Base-by-base conservation (phyloP, 2,329 filamentous ascomycete species). In the Neonectria coccinea region DNA sequence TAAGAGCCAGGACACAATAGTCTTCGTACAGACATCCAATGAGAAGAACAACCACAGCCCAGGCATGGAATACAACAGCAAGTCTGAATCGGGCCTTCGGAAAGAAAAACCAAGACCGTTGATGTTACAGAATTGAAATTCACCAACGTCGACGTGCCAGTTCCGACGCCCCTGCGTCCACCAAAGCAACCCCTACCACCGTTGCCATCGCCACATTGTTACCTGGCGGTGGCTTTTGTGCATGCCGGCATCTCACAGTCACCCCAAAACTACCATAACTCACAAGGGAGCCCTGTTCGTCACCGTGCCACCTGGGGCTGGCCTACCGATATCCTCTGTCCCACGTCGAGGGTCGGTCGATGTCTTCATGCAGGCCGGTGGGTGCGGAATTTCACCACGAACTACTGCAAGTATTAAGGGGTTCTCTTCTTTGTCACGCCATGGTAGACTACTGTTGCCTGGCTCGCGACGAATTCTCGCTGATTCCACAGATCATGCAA, bases 201-300 rank as follows among this genome's bases (percentile, higher is more conserved):
- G 39, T 33, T 47, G 16, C 48, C 39, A 50, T 59, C 48, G 48
- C 56, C 48, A 27, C 56, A 31, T 42, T 45, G 52, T 51, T 22
- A 10, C 29, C 36, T 6, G 39, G 31, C 36, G 36, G 56, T 45
- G 39, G 39, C n/a, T 42, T 42, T 42, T 20, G 9, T 42, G n/a
- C 39, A 18, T 42, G n/a, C 8, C 4, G 39, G n/a, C 8, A 42
- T 20, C 39, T 42, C 39, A 42, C 12, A 39, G 36, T 8, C 36
- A 39, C 36, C 36, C 36, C 20, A 20, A 7, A 53, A 39, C 39
- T 27, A 22, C 9, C 44, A 27, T 27, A 33, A 3, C 56, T 4
- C 22, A 20, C 48, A 53, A 53, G 33, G 36, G 39, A 27, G 42
- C 56, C 56, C 39, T 59, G 56, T 9, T 45, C 11, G 20, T n/a